phyloP scores from a whole-genome alignment of 2,329 filamentous ascomycete species.

The Aaosphaeria arxii region DNA sequence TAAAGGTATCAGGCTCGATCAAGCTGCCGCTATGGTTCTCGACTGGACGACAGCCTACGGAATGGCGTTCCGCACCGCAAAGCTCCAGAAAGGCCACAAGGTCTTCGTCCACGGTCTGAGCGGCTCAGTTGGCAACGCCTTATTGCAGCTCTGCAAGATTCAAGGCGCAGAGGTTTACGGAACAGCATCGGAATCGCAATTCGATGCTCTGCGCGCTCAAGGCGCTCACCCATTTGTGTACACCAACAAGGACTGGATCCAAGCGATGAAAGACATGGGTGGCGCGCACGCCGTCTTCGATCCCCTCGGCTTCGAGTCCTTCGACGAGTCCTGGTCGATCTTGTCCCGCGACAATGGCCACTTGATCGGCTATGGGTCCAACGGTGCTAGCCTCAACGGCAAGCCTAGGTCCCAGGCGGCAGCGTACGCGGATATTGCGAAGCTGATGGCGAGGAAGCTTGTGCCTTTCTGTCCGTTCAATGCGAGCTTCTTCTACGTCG shows the following conservation, averaged over 20 bases:
- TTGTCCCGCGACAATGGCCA: constrained; percentile 38
- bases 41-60: constrained; percentile 45
- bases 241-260: constrained; percentile 50
- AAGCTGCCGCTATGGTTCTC: constrained; percentile 41
- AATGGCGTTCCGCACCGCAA: constrained; percentile 31
- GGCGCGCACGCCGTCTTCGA: constrained; percentile 51
- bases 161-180: constrained; percentile 50
- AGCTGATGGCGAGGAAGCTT: constrained; percentile 20
- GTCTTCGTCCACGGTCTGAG: constrained; percentile 53
- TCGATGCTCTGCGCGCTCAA: constrained; percentile 36
- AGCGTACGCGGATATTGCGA: constrained; percentile 10
- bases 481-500: constrained; percentile 26
- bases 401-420: constrained; percentile 9
- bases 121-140: constrained; percentile 48
- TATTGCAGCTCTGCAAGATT: constrained; percentile 42
- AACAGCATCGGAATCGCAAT: constrained; percentile 48
- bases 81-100: constrained; percentile 43
- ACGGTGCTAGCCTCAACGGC: constrained; percentile 19
- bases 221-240: constrained; percentile 49
- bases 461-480: constrained; percentile 21
- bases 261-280: constrained; percentile 43
- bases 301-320: constrained; percentile 51
- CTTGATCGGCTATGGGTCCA: constrained; percentile 29
- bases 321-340: constrained; percentile 49
- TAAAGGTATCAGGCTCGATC: constrained; percentile 38